phyloP scores from a whole-genome alignment of 2,329 filamentous ascomycete species.

The Calonectria henricotiae region DNA sequence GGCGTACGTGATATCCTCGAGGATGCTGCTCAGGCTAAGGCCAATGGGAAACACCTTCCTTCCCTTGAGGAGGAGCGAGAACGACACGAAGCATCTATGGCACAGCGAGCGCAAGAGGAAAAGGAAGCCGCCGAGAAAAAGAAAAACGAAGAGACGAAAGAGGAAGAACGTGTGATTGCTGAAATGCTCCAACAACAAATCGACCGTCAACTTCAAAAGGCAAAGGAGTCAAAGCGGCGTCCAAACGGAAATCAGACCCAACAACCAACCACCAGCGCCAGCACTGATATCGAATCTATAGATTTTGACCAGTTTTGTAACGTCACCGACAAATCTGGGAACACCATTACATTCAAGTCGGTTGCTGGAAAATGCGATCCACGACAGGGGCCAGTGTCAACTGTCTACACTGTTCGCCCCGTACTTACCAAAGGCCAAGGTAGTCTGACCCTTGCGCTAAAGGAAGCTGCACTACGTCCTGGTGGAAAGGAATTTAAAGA shows the following conservation, averaged over 20 bases:
- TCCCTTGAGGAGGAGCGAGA: conserved; percentile 93
- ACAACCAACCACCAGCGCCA: conserved; percentile 52
- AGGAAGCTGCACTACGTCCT: conserved; percentile 76
- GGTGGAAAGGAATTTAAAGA: conserved; percentile 72
- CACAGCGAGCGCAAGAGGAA: conserved; percentile 72
- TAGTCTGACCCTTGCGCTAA: conserved; percentile 80
- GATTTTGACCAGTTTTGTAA: conserved; percentile 80
- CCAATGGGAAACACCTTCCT: conserved; percentile 82
- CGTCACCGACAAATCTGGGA: conserved; percentile 76
- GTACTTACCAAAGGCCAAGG: conserved; percentile 71
- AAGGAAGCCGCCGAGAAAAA: conserved; percentile 69
- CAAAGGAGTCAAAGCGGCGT: conserved; percentile 75
- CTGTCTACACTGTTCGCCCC: conserved; percentile 81
- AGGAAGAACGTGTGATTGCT: conserved; percentile 80
- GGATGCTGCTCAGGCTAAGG: conserved; percentile 85
- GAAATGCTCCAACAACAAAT: conserved; percentile 83
- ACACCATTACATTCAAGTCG: conserved; percentile 77
- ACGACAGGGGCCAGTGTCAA: conserved; percentile 77
- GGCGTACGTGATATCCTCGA: conserved; percentile 85
- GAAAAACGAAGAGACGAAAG: conserved; percentile 71
- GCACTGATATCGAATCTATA: conserved; percentile 59
- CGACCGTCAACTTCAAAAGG: conserved; percentile 76
- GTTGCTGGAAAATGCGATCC: conserved; percentile 81
- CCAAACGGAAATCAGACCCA: conserved; percentile 57
- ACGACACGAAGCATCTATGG: conserved; percentile 82